phyloP scores from a whole-genome alignment of 768 basidiomycete species.

The Lactarius vividus region DNA sequence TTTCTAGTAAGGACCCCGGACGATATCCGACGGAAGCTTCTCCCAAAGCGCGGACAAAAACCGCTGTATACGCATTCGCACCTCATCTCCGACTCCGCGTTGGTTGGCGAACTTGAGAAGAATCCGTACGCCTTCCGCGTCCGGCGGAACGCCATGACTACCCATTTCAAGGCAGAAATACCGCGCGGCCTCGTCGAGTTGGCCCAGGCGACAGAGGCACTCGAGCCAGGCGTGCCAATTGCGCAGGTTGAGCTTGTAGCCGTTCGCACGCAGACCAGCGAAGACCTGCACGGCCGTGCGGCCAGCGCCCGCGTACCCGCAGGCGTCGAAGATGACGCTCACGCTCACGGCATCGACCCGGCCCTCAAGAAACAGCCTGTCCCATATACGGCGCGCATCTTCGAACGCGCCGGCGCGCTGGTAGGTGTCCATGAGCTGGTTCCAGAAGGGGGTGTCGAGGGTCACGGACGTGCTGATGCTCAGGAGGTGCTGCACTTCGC shows the following conservation, averaged over 20 bases:
- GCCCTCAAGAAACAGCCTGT: conserved; percentile 59
- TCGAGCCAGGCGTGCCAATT: conserved; percentile 87
- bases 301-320: conserved; percentile 57
- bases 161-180: conserved; percentile 67
- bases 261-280: conserved; percentile 46
- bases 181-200: conserved; percentile 63
- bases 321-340: conserved; percentile 83
- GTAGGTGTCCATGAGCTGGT: conserved; percentile 88
- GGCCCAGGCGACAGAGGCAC: conserved; percentile 72
- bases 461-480: conserved; percentile 76
- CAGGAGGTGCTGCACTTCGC: conserved; percentile 69
- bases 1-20: background rate
- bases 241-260: conserved; percentile 54
- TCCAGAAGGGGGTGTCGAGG: conserved; percentile 57
- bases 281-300: conserved; percentile 55
- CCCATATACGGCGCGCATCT: conserved; percentile 79
- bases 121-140: conserved; percentile 49
- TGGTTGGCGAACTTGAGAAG: conserved; percentile 37
- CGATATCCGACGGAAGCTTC: conserved; percentile 18
- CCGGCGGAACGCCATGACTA: conserved; percentile 45
- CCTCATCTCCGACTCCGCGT: conserved; percentile 13
- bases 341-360: conserved; percentile 62
- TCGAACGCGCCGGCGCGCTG: conserved; percentile 69
- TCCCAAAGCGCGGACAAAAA: conserved; percentile 25
- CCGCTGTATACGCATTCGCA: conserved; percentile 24